A percentile compares a stretch with the other conserved stretches of the same genome.
These are phyloP conservation scores for Nicotiana tabacum DNA, from an alignment of 257 asterid genomes.

Conservation along the genomic window DNA sequence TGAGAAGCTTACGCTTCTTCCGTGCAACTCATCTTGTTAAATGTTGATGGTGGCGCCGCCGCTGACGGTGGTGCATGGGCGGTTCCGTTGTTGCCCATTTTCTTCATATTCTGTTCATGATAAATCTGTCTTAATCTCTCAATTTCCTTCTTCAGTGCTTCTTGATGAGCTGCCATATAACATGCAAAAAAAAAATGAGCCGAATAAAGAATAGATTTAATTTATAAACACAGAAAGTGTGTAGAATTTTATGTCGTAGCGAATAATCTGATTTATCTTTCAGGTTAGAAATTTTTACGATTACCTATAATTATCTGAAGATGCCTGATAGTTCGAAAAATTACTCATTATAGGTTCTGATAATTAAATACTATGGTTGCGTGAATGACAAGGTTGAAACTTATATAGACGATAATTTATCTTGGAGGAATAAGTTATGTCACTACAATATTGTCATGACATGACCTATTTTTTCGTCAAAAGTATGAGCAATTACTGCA, in stretches of 20 bases:
- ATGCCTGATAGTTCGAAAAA: too few species aligned
- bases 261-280: too few species aligned
- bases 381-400: background rate
- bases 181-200: background rate
- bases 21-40: constrained; percentile 19
- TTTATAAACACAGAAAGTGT: too few species aligned
- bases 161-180: constrained; percentile 67
- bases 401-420: background rate
- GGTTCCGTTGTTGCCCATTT: constrained; percentile 21
- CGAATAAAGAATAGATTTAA: too few species aligned
- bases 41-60: background rate
- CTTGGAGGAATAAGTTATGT: background rate
- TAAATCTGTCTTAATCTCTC: constrained; percentile 67
- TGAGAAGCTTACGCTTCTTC: constrained; percentile 13
- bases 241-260: too few species aligned
- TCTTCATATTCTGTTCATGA: constrained; percentile 63
- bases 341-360: background rate
- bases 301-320: too few species aligned
- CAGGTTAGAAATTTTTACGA: too few species aligned
- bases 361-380: background rate
- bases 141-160: constrained; percentile 79
- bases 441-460: background rate
- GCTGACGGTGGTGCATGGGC: background rate
- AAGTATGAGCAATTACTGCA: background rate
- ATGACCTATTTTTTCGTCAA: background rate